These are phyloP conservation scores for Calonectria crousiana DNA, from an alignment of 2,329 filamentous ascomycete genomes.

Conservation along the genomic window DNA sequence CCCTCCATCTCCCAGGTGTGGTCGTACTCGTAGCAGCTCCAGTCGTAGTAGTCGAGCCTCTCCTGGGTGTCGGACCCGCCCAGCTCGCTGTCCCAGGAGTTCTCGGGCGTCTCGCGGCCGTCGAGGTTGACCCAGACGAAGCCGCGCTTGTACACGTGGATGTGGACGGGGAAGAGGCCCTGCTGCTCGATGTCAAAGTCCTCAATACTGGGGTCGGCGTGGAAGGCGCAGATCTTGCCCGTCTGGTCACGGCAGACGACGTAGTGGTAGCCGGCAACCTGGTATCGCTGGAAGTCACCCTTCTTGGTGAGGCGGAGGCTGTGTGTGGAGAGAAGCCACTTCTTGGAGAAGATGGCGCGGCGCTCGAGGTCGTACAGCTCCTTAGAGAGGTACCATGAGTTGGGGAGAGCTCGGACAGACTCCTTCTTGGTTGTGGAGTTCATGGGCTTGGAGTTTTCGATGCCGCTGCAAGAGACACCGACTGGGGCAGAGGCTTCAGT, in stretches of 20 bases:
- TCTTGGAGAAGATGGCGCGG: conserved; percentile 67
- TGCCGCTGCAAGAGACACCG: neutral
- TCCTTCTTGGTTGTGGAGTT: neutral
- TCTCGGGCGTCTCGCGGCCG: conserved; percentile 54
- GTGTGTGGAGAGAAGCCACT: conserved; percentile 68
- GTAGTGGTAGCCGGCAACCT: conserved; percentile 67
- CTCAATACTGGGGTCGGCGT: conserved; percentile 61
- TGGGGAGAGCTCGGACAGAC: conserved; percentile 55
- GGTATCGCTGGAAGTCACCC: conserved; percentile 69
- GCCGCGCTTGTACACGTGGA: conserved; percentile 63
- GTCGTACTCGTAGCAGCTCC: conserved; percentile 66
- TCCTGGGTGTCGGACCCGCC: conserved; percentile 58
- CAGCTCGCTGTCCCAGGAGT: conserved; percentile 65
- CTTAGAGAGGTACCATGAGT: conserved; percentile 62
- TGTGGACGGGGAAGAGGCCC: conserved; percentile 64
- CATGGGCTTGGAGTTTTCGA: conserved; percentile 7
- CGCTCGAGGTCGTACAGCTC: conserved; percentile 68
- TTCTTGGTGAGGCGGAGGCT: conserved; percentile 60
- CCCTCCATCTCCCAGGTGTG: conserved; percentile 68
- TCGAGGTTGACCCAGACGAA: conserved; percentile 72
- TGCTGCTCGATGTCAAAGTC: conserved; percentile 68
- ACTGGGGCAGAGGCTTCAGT: neutral
- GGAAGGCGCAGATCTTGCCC: conserved; percentile 67
- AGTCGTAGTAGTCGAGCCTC: conserved; percentile 59
- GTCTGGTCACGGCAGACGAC: conserved; percentile 54